Conservation (phyloP, 2,329 filamentous ascomycete genomes). For the Keithomyces neogunnii region DNA sequence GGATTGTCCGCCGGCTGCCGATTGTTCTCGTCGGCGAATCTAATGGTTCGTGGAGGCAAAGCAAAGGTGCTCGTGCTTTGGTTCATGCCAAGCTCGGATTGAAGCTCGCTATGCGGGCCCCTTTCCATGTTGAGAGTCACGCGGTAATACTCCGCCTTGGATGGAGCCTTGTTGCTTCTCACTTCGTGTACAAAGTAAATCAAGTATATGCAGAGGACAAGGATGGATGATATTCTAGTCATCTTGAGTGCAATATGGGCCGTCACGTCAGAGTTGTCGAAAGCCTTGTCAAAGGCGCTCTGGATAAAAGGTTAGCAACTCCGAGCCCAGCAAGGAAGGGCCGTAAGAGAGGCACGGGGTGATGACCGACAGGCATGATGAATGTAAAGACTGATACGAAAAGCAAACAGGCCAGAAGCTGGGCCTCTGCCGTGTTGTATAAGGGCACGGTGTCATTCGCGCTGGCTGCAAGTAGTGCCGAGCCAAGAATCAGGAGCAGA, state of each 20-base stretch:
- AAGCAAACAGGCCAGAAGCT: constrained; percentile 26
- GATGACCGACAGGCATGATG: constrained; percentile 22
- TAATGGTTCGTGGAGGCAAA: constrained; percentile 17
- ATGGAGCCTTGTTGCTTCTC: not conserved
- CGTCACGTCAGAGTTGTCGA: constrained; percentile 47
- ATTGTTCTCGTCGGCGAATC: constrained; percentile 18
- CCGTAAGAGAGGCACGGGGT: not conserved
- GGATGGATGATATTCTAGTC: constrained; percentile 68
- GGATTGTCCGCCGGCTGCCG: not conserved
- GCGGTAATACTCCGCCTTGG: not conserved
- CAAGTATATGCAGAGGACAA: constrained; percentile 63
- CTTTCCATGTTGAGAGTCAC: constrained; percentile 3
- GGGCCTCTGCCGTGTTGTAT: constrained; percentile 22
- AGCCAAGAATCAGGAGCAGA: constrained; percentile 64
- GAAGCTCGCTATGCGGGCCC: not conserved
- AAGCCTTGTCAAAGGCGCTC: constrained; percentile 39
- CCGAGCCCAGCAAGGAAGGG: no score
- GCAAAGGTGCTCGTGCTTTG: constrained; percentile 13
- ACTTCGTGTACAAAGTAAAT: constrained; percentile 72
- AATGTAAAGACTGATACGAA: constrained; percentile 31
- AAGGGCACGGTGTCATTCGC: constrained; percentile 58
- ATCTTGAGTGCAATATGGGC: constrained; percentile 59
- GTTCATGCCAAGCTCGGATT: constrained; percentile 18
- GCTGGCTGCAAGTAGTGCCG: constrained; percentile 64
- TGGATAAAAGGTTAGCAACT: constrained; percentile 7